Percentiles rank a stretch among this genome's conserved stretches.
Evolutionary conservation across 768 basidiomycete genomes (phyloP).

Genomic region (Rubroboletus satanas): DNA sequence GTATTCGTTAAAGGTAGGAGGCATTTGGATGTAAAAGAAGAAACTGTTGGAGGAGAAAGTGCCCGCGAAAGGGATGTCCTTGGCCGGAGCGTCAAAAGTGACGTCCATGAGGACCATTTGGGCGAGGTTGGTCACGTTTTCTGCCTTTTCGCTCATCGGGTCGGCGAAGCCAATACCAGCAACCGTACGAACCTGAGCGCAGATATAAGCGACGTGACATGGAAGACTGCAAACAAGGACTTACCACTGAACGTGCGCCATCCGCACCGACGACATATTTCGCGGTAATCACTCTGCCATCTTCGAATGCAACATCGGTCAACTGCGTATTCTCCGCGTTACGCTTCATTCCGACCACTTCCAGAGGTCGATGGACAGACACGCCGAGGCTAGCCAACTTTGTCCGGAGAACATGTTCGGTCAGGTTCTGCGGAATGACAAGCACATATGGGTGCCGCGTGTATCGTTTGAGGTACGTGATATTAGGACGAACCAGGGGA

Average conservation of each 20-base stretch:
- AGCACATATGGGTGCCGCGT: constrained; percentile 45
- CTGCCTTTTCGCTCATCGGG: constrained; percentile 34
- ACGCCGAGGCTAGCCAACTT: constrained; percentile 33
- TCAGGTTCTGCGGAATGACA: constrained; percentile 43
- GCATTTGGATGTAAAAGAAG: constrained; percentile 14
- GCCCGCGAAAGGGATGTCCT: neutral
- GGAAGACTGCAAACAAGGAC: neutral
- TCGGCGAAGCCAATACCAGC: constrained; percentile 44
- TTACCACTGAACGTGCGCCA: constrained; percentile 45
- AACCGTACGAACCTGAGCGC: constrained; percentile 40
- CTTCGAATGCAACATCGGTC: constrained; percentile 44
- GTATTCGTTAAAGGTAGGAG: constrained; percentile 14
- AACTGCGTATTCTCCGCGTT: constrained; percentile 27
- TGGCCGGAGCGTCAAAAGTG: constrained; percentile 7
- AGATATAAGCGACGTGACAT: neutral
- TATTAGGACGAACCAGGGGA: constrained; percentile 28
- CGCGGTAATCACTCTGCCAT: constrained; percentile 40
- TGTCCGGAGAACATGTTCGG: constrained; percentile 40
- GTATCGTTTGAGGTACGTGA: constrained; percentile 35
- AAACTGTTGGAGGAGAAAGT: constrained; percentile 9
- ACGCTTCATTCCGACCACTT: constrained; percentile 35
- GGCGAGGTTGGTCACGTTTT: constrained; percentile 25
- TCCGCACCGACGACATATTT: constrained; percentile 53
- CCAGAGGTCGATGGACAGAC: constrained; percentile 36
- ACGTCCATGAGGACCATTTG: constrained; percentile 29